Base-by-base conservation (phyloP, 2,329 filamentous ascomycete genomes). In the Verticillium albo-atrum region DNA sequence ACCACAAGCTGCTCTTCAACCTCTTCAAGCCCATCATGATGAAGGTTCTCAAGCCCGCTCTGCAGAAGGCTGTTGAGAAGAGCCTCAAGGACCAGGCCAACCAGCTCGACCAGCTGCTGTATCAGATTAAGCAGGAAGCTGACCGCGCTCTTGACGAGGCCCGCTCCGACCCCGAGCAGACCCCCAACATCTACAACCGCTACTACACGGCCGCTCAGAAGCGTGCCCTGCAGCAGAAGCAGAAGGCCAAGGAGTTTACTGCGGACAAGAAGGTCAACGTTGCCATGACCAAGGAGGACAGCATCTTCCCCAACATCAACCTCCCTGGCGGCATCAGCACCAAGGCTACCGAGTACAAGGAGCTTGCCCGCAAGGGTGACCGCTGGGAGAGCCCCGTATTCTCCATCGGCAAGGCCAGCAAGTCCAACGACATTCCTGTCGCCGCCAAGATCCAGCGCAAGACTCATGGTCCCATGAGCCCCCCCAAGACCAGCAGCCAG, bases 301-400 rank as follows among this genome's bases (percentile, higher is more conserved):
- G 90, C 65, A 91, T 85, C 65, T 97, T 99, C 88, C 89, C 91
- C 70, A 81, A 94, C 71, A 88, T 99, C 71, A 83, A 88, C 60
- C 82, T 99, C 6, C 92, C 93, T 27, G 90, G 90, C 32, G 93
- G 92, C 58, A 94, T 97, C 72, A 95, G 90, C 67, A 88, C 86
- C 78, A 97, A 97, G 85, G 93, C 94, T 10, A 96, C 91, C 26
- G 92, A 97, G 75, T 98, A 96, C 83, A 91, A 87, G 78, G 87
- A 97, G 25, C 82, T 97, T 60, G 91, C 94, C 9, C 81, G 80
- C 66, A 92, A 95, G 85, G 95, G 95, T 57, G 90, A 97, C 59
- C 89, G 87, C 74, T 99, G 95, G 95, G 89, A 97, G 81, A 96
- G 90, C 62, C 92, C 94, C 10, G 87, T 99, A 69, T 99, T 99